A percentile compares a stretch with the other conserved stretches of the same genome.
phyloP scores from a whole-genome alignment of 345 rosid genomes.

The Luvunga scandens region DNA sequence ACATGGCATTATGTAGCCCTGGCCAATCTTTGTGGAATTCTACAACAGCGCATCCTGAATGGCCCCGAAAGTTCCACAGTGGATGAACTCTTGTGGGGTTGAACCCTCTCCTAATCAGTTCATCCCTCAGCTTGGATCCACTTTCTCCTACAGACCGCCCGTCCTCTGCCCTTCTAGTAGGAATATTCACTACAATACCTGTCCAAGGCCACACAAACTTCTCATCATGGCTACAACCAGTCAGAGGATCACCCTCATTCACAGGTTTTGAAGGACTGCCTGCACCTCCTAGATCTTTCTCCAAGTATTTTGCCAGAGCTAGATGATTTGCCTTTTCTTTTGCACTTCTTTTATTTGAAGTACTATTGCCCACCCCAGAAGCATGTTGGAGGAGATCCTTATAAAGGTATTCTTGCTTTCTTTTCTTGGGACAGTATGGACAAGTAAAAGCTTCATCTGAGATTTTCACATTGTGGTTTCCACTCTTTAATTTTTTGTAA shows the following conservation, averaged over 20 bases:
- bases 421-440: constrained; percentile 79
- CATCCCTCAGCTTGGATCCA: constrained; percentile 85
- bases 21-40: constrained; percentile 93
- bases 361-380: constrained; percentile 85
- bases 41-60: constrained; percentile 81
- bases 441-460: constrained; percentile 63
- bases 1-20: constrained; percentile 83
- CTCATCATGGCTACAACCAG: constrained; percentile 54
- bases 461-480: constrained; percentile 50
- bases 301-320: constrained; percentile 74
- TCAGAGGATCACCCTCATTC: constrained; percentile 25
- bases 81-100: constrained; percentile 83
- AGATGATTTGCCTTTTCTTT: constrained; percentile 82
- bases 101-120: constrained; percentile 68
- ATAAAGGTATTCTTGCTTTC: constrained; percentile 58
- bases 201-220: constrained; percentile 85
- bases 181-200: constrained; percentile 82
- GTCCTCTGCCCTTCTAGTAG: constrained; percentile 55
- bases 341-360: constrained; percentile 60
- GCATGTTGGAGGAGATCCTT: constrained; percentile 91
- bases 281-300: constrained; percentile 40
- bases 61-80: constrained; percentile 80
- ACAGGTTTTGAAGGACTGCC: constrained; percentile 34
- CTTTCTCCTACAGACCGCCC: constrained; percentile 75
- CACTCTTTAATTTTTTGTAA: constrained; percentile 75